Base-by-base conservation (phyloP, 2,329 filamentous ascomycete genomes). In the Gaeumannomyces tritici region DNA sequence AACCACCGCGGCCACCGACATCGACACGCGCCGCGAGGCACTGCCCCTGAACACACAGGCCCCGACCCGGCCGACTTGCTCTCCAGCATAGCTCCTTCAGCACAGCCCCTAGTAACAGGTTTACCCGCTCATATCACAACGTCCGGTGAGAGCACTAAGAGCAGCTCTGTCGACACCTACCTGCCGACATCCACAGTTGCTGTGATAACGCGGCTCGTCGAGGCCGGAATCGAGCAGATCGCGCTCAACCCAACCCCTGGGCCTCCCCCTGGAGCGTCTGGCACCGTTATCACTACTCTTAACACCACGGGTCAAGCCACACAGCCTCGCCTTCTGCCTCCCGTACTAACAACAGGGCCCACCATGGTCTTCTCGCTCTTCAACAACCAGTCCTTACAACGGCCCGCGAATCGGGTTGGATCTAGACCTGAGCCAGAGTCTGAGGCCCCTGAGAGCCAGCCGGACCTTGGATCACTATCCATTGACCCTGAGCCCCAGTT, bases 251-350 rank as follows among this genome's bases (percentile, higher is more conserved):
- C 24, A 11, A 24, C 35, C n/a, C 28, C 42, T 55, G 59, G 59
- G 5, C 59, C 59, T 28, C 59, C 59, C 7, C 59, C 28, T 35
- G 59, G 55, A 26, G 54, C 59, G 5, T 31, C 13, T 21, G 59
- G 59, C 18, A 61, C 59, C 26, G 27, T 61, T 21, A 29, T 55
- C 51, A 61, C 59, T 13, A 27, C 21, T 21, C 27, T 61, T 6
- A 61, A 61, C 27, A 61, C 59, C 2, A 61, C 59, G 1, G 59
- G 59, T 8, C 59, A 61, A 11, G 59, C 59, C 18, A 61, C 59
- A 21, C 24, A 31, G 42, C 42, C n/a, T 11, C 42, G 18, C 7
- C 18, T 51, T 8, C 42, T 51, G 21, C 42, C 42, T 6, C 42
- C 42, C 18, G 18, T 51, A 8, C 42, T 24, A n/a, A n/a, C 42